Base-by-base conservation (phyloP, 208 protist genomes). In the Trypanosoma grayi region DNA sequence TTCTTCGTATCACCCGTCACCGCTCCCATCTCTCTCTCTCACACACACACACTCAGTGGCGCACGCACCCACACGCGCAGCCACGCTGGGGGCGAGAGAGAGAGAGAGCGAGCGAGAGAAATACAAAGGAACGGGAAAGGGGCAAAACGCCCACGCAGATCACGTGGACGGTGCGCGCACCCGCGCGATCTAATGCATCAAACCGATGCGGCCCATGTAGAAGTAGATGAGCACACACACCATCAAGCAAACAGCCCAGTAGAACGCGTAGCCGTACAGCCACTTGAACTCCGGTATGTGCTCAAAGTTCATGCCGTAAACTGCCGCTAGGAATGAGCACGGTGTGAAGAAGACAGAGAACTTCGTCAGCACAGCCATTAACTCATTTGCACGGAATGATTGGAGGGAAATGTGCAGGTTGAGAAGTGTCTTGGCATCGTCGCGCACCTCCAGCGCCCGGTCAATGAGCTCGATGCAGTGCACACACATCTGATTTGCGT, bases 261-360 rank as follows among this genome's bases (percentile, higher is more conserved):
- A 94, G 39, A 61, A 83, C 14, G 56, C 45, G 64, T 94, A 94
- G 24, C 81, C 84, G 43, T 81, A 90, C 6, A 53, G 37, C 83
- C 74, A 93, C 31, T 68, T 59, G 39, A 93, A 70, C 73, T 93
- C 83, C 3, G 87, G 87, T 10, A 94, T 81, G 73, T 87, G 66
- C 14, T 70, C 39, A 60, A 94, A 93, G 73, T 96, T 96, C 90
- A 94, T 96, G 14, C 90, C 90, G 69, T 93, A 96, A 47, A 96
- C 83, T 13, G 82, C 85, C 6, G 90, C 83, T 16, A 96, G 36
- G 45, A 96, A 96, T 14, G 77, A 93, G 43, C 85, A 83, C 4
- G 90, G 90, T 4, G 85, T 93, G 50, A 96, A 96, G 54, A 93
- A 78, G 37, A 88, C 73, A 40, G 82, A 88, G 36, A 96, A 76